Percentiles rank a stretch among this genome's conserved stretches.
These are phyloP conservation scores for Caulochytrium protostelioides DNA, from an alignment of 371 early-diverging fungal species.

Conservation along the genomic window DNA sequence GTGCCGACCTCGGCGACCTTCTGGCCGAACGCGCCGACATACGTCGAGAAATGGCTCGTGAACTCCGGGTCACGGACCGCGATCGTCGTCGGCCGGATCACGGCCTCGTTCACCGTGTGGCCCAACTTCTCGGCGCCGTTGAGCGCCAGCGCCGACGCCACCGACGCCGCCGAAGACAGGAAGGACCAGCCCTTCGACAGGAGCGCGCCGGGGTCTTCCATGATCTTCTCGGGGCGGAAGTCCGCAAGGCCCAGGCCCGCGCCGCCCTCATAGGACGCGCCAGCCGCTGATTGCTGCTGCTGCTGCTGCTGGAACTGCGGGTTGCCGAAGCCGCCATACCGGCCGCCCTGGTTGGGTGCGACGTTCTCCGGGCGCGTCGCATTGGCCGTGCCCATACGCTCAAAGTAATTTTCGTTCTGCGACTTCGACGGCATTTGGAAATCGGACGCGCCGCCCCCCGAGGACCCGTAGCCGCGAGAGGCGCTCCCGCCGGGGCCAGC, in stretches of 20 bases:
- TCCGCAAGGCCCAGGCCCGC: too few species aligned
- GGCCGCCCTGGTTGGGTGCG: slow-evolving; percentile 50
- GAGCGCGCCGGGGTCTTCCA: slow-evolving; percentile 62
- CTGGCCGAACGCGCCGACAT: slow-evolving; percentile 5
- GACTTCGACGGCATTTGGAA: slow-evolving; percentile 17
- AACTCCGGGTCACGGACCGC: slow-evolving; percentile 73
- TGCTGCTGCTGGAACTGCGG: neutral
- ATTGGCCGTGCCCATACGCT: slow-evolving; percentile 32
- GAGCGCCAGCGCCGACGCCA: slow-evolving; percentile 43
- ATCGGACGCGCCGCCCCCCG: neutral
- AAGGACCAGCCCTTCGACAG: slow-evolving; percentile 66
- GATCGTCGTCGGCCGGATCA: slow-evolving; percentile 63
- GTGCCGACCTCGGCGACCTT: too few species aligned
- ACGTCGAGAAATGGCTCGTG: slow-evolving; percentile 31
- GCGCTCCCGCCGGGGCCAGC: slow-evolving; percentile 3
- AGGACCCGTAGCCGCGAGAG: neutral
- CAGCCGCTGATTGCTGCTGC: too few species aligned
- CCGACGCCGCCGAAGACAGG: slow-evolving; percentile 33
- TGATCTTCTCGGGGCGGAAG: too few species aligned
- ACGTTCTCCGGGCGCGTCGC: slow-evolving; percentile 31
- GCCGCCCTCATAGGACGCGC: too few species aligned
- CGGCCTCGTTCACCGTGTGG: slow-evolving; percentile 41
- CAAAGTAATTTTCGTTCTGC: slow-evolving; percentile 51
- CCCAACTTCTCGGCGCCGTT: slow-evolving; percentile 42
- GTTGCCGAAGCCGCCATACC: slow-evolving; percentile 70